Evolutionary conservation across 2,329 filamentous ascomycete species (phyloP), one percentile per base, ranked within the genome.

Genomic region (Metarhizium anisopliae): DNA sequence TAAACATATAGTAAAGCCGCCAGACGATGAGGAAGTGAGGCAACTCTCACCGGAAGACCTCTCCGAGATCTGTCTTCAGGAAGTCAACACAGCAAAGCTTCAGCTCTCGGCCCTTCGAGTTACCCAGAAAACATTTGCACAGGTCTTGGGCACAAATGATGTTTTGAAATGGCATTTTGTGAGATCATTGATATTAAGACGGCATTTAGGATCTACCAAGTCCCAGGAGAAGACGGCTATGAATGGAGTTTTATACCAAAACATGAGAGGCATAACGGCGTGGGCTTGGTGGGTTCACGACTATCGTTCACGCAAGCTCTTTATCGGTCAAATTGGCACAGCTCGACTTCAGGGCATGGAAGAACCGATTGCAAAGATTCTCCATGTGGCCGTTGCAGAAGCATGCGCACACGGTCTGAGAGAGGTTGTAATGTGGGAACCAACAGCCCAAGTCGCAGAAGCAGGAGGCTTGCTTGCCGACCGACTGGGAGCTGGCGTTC

Each of bases 381-480:
- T 59, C 71, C 36, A 58, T 29, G 58, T 57, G 2, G 62, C 68
- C 36, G 55, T 67, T 6, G 57, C 58, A 7, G 55, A 58, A 6
- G 60, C 67, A 14, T 70, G 67, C 47, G 60, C 65, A 16, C 50
- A 54, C 6, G 42, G 42, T 18, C n/a, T 45, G 7, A 45, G 18
- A 25, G 42, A 45, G 11, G 42, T 45, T 6, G 42, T 45, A 7
- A 45, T 45, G 42, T 45, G 42, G 42, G n/a, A 45, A 4, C 42
- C 42, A 20, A 20, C 42, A 5, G 2, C 16, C 16, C 16, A 45
- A 5, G 42, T 45, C 6, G 18, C 7, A 10, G n/a, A 45, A 45
- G 42, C 42, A 45, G 42, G n/a, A 6, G n/a, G 16, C 16, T 8
- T 45, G n/a, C n/a, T 45, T 7, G 42, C 16, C 6, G 11, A 25